These are phyloP conservation scores for Podila clonocystis DNA, from an alignment of 192 early-diverging fungal genomes.

Conservation along the genomic window DNA sequence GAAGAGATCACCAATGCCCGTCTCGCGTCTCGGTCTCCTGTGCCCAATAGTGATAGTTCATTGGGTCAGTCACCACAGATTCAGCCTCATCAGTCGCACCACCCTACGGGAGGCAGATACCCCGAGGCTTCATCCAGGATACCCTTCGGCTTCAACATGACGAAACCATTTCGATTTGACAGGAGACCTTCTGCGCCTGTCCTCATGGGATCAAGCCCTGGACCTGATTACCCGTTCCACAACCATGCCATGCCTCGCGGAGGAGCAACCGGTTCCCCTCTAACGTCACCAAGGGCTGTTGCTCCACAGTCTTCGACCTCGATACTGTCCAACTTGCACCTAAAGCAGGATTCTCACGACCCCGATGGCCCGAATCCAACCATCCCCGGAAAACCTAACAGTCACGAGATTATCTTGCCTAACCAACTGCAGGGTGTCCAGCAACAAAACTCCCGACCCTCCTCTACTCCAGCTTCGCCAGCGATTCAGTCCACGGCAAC, in stretches of 20 bases:
- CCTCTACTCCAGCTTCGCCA: slow-evolving; percentile 37
- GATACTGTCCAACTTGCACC: slow-evolving; percentile 26
- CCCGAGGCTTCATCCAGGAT: slow-evolving; percentile 12
- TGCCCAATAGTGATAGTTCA: slow-evolving; percentile 6
- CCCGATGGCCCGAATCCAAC: slow-evolving; percentile 11
- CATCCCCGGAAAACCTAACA: not conserved
- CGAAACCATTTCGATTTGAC: slow-evolving; percentile 37
- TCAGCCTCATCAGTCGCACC: slow-evolving; percentile 3
- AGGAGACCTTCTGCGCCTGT: slow-evolving; percentile 44
- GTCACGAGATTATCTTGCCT: slow-evolving; percentile 37
- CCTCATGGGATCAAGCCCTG: slow-evolving; percentile 21
- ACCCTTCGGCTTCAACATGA: slow-evolving; percentile 43
- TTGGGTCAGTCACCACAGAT: slow-evolving; percentile 5
- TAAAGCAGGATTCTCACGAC: slow-evolving; percentile 21
- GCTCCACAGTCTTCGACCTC: slow-evolving; percentile 23
- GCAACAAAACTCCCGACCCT: slow-evolving; percentile 13
- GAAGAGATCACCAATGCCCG: slow-evolving; percentile 41
- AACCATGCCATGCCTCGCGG: slow-evolving; percentile 20
- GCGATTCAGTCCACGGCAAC: slow-evolving; percentile 24
- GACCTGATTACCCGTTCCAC: slow-evolving; percentile 26
- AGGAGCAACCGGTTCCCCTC: slow-evolving; percentile 11
- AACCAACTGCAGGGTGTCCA: slow-evolving; percentile 7
- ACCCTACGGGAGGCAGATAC: slow-evolving; percentile 4
- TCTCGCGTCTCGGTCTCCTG: slow-evolving; percentile 36
- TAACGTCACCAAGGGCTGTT: slow-evolving; percentile 33